Evolutionary conservation across 805 yeast species (phyloP).

Genomic region (Isabelozyma rhagii): DNA sequence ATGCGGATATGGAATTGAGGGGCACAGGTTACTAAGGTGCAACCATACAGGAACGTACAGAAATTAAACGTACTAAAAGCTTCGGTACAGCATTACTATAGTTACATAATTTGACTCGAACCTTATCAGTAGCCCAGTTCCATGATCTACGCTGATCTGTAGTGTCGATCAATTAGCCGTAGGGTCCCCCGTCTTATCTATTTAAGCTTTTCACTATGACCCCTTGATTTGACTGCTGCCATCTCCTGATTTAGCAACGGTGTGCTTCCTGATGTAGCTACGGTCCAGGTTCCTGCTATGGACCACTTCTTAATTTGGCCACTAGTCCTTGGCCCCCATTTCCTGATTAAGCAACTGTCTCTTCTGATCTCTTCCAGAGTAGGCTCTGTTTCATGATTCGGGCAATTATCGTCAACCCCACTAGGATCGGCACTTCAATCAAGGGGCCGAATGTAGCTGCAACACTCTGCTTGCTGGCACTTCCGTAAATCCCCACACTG

Average conservation of each 20-base stretch:
- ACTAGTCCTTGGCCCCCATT: no score
- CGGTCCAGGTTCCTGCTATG: no score
- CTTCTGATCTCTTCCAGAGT: not conserved
- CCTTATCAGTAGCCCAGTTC: no score
- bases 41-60: not conserved
- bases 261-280: no score
- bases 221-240: no score
- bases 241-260: no score
- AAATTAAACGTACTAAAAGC: not conserved
- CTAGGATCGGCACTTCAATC: slow-evolving; percentile 54
- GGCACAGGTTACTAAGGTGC: not conserved
- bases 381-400: not conserved
- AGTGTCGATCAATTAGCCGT: not conserved
- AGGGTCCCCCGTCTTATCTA: not conserved
- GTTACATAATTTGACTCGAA: no score
- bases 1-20: not conserved
- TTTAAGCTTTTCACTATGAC: no score
- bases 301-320: no score
- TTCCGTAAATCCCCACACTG: slow-evolving; percentile 50
- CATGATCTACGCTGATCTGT: not conserved
- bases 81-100: not conserved
- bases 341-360: no score
- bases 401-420: slow-evolving; percentile 35
- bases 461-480: slow-evolving; percentile 48
- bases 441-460: slow-evolving; percentile 63